A percentile compares a stretch with the other conserved stretches of the same genome.
These are phyloP conservation scores for Xylaria scruposa DNA, from an alignment of 495 filamentous ascomycete genomes.

Conservation along the genomic window DNA sequence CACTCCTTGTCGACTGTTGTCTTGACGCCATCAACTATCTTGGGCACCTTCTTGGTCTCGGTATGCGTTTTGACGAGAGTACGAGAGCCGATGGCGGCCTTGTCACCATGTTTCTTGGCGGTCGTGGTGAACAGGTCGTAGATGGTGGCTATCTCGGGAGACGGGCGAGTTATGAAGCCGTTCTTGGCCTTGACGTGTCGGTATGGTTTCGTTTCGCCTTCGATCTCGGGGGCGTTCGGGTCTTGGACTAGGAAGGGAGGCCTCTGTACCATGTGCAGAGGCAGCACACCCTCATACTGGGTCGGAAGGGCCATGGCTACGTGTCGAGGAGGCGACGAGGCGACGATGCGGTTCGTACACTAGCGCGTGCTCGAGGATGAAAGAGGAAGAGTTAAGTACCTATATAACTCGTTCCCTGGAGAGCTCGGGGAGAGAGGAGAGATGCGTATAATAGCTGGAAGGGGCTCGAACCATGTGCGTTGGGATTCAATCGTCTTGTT, in stretches of 20 bases:
- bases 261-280: slow-evolving; percentile 52
- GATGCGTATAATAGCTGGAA: no score
- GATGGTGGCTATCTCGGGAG: slow-evolving; percentile 60
- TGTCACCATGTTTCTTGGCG: slow-evolving; percentile 59
- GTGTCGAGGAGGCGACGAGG: not conserved
- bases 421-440: not conserved
- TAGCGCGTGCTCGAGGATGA: not conserved
- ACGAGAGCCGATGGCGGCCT: slow-evolving; percentile 64
- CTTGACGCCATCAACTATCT: slow-evolving; percentile 68
- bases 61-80: slow-evolving; percentile 64
- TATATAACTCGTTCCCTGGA: not conserved
- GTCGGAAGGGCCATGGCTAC: slow-evolving; percentile 40
- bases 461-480: not conserved
- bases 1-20: slow-evolving; percentile 69
- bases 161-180: slow-evolving; percentile 57
- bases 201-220: slow-evolving; percentile 69
- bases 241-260: slow-evolving; percentile 64
- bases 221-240: slow-evolving; percentile 52
- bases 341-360: not conserved
- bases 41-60: slow-evolving; percentile 71
- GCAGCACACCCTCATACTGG: slow-evolving; percentile 44
- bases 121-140: slow-evolving; percentile 64
- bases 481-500: not conserved
- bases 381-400: not conserved
- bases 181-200: slow-evolving; percentile 62